These are phyloP conservation scores for Xylaria arbuscula DNA, from an alignment of 2,329 filamentous ascomycete species.

Conservation along the genomic window DNA sequence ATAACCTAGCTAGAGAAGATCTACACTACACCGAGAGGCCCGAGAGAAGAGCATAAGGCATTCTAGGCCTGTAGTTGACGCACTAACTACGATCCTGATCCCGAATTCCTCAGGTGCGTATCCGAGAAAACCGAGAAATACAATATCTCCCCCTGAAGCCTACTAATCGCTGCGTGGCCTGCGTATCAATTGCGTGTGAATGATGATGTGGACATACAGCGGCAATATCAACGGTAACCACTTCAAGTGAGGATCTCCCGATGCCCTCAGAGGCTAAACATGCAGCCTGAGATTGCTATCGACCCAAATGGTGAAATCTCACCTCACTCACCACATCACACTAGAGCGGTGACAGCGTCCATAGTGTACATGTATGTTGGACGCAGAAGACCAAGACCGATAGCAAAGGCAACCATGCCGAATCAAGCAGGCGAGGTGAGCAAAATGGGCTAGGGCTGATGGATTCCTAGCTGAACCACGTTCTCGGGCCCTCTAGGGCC, in stretches of 20 bases:
- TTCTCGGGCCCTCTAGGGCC: constrained; percentile 31
- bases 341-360: constrained; percentile 13
- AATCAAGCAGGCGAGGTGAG: constrained; percentile 31
- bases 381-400: not conserved
- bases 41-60: not conserved
- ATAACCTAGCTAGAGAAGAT: constrained; percentile 7
- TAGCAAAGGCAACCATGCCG: constrained; percentile 18
- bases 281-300: constrained; percentile 30
- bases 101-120: constrained; percentile 12
- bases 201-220: not conserved
- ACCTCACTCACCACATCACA: not conserved
- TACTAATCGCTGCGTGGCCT: not conserved
- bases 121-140: constrained; percentile 15
- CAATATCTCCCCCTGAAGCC: not conserved
- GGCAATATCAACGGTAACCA: not conserved
- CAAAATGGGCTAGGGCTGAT: constrained; percentile 25
- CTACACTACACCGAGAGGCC: constrained; percentile 6
- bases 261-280: constrained; percentile 13
- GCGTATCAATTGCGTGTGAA: not conserved
- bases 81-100: constrained; percentile 16
- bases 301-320: not conserved
- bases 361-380: no score
- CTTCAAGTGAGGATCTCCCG: constrained; percentile 14
- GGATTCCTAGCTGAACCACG: constrained; percentile 36
- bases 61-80: constrained; percentile 12